phyloP scores from a whole-genome alignment of 371 early-diverging fungal species.

The Rhizopus microsporus region DNA sequence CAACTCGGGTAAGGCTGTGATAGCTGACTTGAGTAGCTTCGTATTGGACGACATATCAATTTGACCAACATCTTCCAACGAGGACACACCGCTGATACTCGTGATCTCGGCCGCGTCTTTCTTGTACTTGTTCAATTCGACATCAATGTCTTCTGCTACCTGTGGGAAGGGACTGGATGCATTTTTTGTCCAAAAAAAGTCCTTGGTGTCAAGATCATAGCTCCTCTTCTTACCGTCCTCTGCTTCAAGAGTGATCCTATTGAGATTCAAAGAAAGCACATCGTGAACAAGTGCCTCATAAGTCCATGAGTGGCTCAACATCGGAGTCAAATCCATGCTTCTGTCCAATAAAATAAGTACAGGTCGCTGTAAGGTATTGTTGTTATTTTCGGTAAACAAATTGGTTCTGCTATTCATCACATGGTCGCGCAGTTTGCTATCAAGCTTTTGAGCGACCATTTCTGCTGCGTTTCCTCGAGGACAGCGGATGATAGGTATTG shows the following conservation, averaged over 20 bases:
- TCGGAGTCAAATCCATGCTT: slow-evolving; percentile 92
- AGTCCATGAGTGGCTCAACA: slow-evolving; percentile 98
- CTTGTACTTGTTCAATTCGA: slow-evolving; percentile 89
- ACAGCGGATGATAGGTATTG: slow-evolving; percentile 88
- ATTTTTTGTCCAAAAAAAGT: slow-evolving; percentile 95
- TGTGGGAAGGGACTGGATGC: slow-evolving; percentile 95
- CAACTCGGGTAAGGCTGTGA: slow-evolving; percentile 93
- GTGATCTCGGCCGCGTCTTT: slow-evolving; percentile 93
- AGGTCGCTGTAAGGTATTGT: slow-evolving; percentile 54
- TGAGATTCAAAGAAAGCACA: slow-evolving; percentile 89
- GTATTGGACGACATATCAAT: slow-evolving; percentile 76
- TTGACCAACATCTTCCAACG: slow-evolving; percentile 83
- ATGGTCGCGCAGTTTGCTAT: slow-evolving; percentile 88
- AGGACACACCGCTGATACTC: slow-evolving; percentile 78
- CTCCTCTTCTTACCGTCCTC: slow-evolving; percentile 69
- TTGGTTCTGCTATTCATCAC: slow-evolving; percentile 81
- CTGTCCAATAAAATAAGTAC: slow-evolving; percentile 94
- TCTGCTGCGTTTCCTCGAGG: slow-evolving; percentile 93
- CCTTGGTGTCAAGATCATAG: slow-evolving; percentile 90
- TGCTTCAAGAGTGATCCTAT: slow-evolving; percentile 70
- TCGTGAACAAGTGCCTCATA: slow-evolving; percentile 98
- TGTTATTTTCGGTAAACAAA: slow-evolving; percentile 67
- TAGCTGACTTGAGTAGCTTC: slow-evolving; percentile 87
- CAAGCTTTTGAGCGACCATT: slow-evolving; percentile 88
- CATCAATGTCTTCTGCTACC: slow-evolving; percentile 95